A percentile compares a stretch with the other conserved stretches of the same genome.
Evolutionary conservation across 306 rosid species (phyloP).

Genomic region (Quercus bicolor): DNA sequence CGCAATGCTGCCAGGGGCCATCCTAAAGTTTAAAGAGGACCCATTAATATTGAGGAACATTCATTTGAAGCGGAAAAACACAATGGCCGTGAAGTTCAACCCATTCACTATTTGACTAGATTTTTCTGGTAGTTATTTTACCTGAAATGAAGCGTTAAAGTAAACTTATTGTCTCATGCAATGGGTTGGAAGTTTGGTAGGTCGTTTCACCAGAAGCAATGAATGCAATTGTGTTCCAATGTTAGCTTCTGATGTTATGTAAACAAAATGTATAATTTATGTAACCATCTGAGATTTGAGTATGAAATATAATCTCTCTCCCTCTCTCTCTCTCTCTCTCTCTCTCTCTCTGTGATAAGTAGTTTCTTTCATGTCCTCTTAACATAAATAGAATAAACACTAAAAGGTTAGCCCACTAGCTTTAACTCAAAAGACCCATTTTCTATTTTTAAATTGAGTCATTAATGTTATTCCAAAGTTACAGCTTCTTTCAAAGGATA

Average conservation of each 20-base stretch:
- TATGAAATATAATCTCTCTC: too few relatives aligned
- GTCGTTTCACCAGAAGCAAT: neutral
- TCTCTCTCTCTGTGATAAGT: too few relatives aligned
- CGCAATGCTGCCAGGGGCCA: conserved; percentile 62
- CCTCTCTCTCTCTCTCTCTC: too few relatives aligned
- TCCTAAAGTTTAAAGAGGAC: conserved; percentile 42
- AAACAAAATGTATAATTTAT: neutral
- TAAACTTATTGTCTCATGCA: neutral
- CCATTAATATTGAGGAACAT: neutral
- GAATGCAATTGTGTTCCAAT: neutral
- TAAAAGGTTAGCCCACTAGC: too few relatives aligned
- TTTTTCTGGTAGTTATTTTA: neutral
- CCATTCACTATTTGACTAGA: too few relatives aligned
- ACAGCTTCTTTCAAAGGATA: too few relatives aligned
- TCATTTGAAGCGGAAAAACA: neutral
- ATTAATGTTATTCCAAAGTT: too few relatives aligned
- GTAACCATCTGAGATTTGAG: neutral
- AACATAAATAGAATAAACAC: too few relatives aligned
- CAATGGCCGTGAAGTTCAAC: neutral
- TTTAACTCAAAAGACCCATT: too few relatives aligned
- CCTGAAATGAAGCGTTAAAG: neutral
- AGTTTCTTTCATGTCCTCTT: too few relatives aligned
- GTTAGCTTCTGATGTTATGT: neutral
- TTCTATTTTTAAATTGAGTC: too few relatives aligned
- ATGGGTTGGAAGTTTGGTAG: neutral